phyloP scores from a whole-genome alignment of 2,329 filamentous ascomycete genomes.

The Colletotrichum musae region DNA sequence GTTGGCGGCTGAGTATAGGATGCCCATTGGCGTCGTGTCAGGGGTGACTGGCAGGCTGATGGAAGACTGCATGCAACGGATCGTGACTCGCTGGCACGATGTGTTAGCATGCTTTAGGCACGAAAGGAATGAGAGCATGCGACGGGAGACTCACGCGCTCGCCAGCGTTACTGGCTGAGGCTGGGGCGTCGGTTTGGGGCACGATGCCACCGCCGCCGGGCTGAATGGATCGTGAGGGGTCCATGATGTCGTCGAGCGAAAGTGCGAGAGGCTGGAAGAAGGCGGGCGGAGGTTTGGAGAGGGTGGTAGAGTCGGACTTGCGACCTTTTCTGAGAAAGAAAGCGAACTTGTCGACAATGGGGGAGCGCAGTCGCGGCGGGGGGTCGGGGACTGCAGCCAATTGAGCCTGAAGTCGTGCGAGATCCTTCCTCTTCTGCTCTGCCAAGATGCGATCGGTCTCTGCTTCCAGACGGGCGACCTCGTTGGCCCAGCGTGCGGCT shows the following conservation, averaged over 20 bases:
- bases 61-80: slow-evolving; percentile 79
- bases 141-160: slow-evolving; percentile 72
- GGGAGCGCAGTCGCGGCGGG: slow-evolving; percentile 53
- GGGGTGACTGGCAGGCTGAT: slow-evolving; percentile 80
- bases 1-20: slow-evolving; percentile 77
- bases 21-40: slow-evolving; percentile 81
- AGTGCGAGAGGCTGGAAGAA: slow-evolving; percentile 28
- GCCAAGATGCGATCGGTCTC: slow-evolving; percentile 64
- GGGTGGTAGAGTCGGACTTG: slow-evolving; percentile 52
- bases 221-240: slow-evolving; percentile 54
- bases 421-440: slow-evolving; percentile 65
- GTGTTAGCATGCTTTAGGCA: slow-evolving; percentile 45
- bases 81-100: slow-evolving; percentile 73
- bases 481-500: slow-evolving; percentile 52
- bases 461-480: slow-evolving; percentile 59
- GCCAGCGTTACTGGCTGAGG: slow-evolving; percentile 84
- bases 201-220: slow-evolving; percentile 62
- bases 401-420: slow-evolving; percentile 61
- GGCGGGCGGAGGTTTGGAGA: slow-evolving; percentile 36
- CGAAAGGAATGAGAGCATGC: neutral
- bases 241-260: slow-evolving; percentile 29
- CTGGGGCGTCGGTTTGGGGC: slow-evolving; percentile 78
- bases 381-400: slow-evolving; percentile 54
- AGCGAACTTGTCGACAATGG: slow-evolving; percentile 64
- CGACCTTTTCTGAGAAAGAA: slow-evolving; percentile 59